Base-by-base conservation (phyloP, 768 basidiomycete species). In the Panellus pusillus region DNA sequence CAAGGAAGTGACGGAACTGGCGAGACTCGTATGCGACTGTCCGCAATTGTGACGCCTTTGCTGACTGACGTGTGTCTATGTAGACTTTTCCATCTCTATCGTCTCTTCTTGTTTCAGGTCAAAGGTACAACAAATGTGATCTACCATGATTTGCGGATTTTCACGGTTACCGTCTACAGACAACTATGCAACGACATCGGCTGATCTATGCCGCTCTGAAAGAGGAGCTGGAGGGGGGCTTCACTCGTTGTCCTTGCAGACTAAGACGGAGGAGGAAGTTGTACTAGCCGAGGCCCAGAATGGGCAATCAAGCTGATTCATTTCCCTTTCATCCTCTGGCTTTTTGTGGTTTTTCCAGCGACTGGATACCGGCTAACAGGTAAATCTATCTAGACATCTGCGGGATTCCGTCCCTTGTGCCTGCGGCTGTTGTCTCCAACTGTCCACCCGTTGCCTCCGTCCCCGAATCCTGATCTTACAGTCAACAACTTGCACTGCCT, bases 1-100 rank as follows among this genome's bases (percentile, higher is more conserved):
- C 76, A 82, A 68, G 81, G 78, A 47, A 52, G 46, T 50, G 83
- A 80, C 59, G 81, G 79, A 40, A 83, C 76, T 64, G 85, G 84
- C 53, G 91, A 93, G 77, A 89, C 92, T 44, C 91, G 91, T 93
- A 77, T 63, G 87, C 80, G 43, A 49, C 41, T 37, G 42, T 44
- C 36, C 47, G 55, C 55, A 48, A 12, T 48, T 14, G 41, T 39
- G 20, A 38, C 41, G 32, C 47, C 19, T 47, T 36, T 51, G 27
- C 53, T 64, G 55, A 55, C 50, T 64, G 55, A 55, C 50, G 54
- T 57, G 47, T 52, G 28, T 54, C 28, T 47, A 31, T 29, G 20
- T 58, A 91, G 91, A 93, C 75, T 93, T 93, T 65, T 79, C 86
- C 9, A 71, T 93, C 42, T 75, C 84, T 61, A 75, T 91, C 40